Base-by-base conservation (phyloP, 306 rosid genomes). In the Spatholobus suberectus region DNA sequence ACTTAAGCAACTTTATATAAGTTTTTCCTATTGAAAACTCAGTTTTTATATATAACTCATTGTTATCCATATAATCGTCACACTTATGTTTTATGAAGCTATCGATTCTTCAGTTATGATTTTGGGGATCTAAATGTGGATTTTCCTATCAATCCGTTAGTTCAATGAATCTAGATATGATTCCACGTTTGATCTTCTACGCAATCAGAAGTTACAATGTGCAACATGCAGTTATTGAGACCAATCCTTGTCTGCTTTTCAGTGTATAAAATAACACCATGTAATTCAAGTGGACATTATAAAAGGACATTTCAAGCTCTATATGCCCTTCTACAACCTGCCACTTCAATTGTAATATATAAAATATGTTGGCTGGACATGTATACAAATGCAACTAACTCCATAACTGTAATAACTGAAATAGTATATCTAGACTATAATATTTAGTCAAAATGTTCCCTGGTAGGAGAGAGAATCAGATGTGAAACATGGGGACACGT, bases 331-430 rank as follows among this genome's bases (percentile, higher is more conserved):
- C 18, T 23, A 15, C 21, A 72, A 26, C 6, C 67, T 63, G 52
- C 34, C 47, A 35, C 34, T 5, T 51, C 21, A 10, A 24, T 55
- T 57, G 12, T 3, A 59, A 4, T 0, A 51, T 40, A 29, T 9
- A 49, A 51, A 75, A 47, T 44, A 84, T 68, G 65, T 68, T 67
- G 75, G 61, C 1, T 0, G 68, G 27, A 61, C 20, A 77, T 65
- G 75, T 63, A 69, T 43, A 38, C 9, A 78, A 88, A 62, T 54
- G 81, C 90, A 90, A 90, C 97, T 68, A 90, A 86, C 90, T 85
- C 88, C 89, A 86, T 86, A 88, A 92, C 94, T 87, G 89, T 88
- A 85, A 89, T 92, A 92, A 92, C 97, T 85, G 94, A 86, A 86
- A 81, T 20, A 70, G 85, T 35, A 83, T 88, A 78, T 79, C 79